A percentile compares a stretch with the other conserved stretches of the same genome.
Conservation (phyloP, 2,329 filamentous ascomycete species). For the Penicillium sp. region DNA sequence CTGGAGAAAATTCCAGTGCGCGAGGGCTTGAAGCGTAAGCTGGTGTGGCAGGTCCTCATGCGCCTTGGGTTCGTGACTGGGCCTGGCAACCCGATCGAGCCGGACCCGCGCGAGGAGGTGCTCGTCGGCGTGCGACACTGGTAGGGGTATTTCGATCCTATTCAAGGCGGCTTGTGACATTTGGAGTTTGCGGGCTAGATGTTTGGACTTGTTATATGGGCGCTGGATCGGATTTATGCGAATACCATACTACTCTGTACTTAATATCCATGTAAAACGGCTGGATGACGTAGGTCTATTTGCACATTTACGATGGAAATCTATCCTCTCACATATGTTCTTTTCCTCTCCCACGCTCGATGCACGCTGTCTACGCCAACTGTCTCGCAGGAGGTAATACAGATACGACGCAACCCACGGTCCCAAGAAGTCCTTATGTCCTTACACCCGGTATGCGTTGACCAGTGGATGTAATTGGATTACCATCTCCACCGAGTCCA, state of each 20-base stretch:
- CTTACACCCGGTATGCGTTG: background rate
- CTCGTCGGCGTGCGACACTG: constrained; percentile 70
- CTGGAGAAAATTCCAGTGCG: constrained; percentile 84
- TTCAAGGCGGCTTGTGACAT: background rate
- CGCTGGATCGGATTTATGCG: background rate
- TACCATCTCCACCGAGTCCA: constrained; percentile 25
- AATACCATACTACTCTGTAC: background rate
- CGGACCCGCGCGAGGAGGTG: constrained; percentile 40
- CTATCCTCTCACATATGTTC: background rate
- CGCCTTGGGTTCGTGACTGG: constrained; percentile 69
- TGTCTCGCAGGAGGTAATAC: constrained; percentile 8
- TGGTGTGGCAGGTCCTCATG: constrained; percentile 54
- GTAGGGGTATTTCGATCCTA: constrained; percentile 43
- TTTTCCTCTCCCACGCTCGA: background rate
- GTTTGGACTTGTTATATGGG: background rate
- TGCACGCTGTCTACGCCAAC: background rate
- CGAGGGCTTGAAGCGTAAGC: constrained; percentile 82
- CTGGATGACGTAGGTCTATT: background rate
- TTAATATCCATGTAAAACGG: background rate
- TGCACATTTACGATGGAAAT: background rate
- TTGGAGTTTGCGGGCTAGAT: background rate
- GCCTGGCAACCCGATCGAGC: constrained; percentile 29
- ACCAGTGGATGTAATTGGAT: constrained; percentile 21
- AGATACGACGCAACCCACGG: constrained; percentile 9
- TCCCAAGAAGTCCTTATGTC: background rate